Evolutionary conservation across 345 rosid genomes (phyloP).

Genomic region (Syzygium aqueum): DNA sequence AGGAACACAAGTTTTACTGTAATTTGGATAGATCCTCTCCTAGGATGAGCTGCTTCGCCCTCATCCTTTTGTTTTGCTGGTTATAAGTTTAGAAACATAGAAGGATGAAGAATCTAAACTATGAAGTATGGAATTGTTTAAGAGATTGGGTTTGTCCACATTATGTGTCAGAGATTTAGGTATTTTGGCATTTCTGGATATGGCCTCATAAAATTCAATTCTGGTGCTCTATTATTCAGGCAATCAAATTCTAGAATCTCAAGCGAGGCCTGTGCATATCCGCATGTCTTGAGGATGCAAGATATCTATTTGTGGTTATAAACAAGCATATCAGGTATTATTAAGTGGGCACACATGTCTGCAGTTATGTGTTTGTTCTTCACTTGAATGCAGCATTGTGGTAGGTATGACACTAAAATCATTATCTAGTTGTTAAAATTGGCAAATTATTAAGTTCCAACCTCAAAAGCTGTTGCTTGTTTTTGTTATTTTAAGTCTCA

Average conservation of each 20-base stretch:
- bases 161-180: not conserved
- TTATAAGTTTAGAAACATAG: not conserved
- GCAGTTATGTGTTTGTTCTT: not conserved
- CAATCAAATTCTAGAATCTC: not conserved
- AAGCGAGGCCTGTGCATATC: not conserved
- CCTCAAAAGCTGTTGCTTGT: not conserved
- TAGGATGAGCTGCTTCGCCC: not conserved
- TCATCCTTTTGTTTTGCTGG: not conserved
- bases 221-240: not conserved
- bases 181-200: not conserved
- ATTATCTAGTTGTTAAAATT: not conserved
- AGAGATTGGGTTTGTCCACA: not conserved
- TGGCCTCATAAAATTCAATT: not conserved
- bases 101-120: not conserved
- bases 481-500: not conserved
- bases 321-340: not conserved
- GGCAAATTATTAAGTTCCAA: not conserved
- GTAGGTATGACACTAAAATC: not conserved
- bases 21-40: not conserved
- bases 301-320: not conserved
- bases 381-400: not conserved
- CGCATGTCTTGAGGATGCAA: not conserved
- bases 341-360: not conserved
- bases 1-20: not conserved
- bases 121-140: not conserved